These are phyloP conservation scores for Globisporangium canariense DNA, from an alignment of 352 stramenopile species.

Conservation along the genomic window DNA sequence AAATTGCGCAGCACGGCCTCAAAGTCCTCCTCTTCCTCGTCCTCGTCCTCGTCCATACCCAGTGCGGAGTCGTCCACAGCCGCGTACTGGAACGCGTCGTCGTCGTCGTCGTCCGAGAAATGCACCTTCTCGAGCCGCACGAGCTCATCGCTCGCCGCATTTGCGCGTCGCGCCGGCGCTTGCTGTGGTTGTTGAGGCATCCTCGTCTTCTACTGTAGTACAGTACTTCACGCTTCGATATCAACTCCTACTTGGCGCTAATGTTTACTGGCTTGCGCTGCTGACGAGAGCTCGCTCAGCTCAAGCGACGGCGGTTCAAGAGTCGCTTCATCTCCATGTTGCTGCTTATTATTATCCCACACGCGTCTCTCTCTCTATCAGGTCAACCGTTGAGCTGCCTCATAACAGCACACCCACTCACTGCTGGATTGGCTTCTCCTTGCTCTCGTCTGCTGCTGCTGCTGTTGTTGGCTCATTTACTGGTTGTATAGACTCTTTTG, in stretches of 20 bases:
- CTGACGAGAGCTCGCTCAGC: not conserved
- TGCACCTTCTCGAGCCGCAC: conserved; percentile 85
- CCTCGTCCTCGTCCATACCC: conserved; percentile 42
- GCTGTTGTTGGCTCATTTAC: not conserved
- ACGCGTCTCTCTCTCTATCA: not conserved
- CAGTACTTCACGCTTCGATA: no score
- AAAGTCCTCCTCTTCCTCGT: conserved; percentile 81
- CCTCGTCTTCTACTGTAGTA: conserved; percentile 4
- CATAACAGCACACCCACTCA: not conserved
- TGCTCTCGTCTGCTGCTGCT: conserved; percentile 5
- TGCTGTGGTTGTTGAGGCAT: conserved; percentile 16
- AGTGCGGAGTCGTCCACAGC: conserved; percentile 55
- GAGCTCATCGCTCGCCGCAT: conserved; percentile 52
- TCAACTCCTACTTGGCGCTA: not conserved
- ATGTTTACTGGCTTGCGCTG: not conserved
- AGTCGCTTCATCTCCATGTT: conserved; percentile 1
- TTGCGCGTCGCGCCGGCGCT: not conserved
- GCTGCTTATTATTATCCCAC: conserved; percentile 11
- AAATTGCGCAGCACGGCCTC: conserved; percentile 77
- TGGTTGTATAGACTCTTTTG: not conserved
- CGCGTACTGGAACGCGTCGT: conserved; percentile 82
- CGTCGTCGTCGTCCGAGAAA: conserved; percentile 83
- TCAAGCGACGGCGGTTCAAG: not conserved
- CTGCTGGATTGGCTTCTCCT: not conserved
- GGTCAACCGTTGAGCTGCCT: not conserved